Base-by-base conservation (phyloP, 495 filamentous ascomycete species). In the Penicillium turbatum region DNA sequence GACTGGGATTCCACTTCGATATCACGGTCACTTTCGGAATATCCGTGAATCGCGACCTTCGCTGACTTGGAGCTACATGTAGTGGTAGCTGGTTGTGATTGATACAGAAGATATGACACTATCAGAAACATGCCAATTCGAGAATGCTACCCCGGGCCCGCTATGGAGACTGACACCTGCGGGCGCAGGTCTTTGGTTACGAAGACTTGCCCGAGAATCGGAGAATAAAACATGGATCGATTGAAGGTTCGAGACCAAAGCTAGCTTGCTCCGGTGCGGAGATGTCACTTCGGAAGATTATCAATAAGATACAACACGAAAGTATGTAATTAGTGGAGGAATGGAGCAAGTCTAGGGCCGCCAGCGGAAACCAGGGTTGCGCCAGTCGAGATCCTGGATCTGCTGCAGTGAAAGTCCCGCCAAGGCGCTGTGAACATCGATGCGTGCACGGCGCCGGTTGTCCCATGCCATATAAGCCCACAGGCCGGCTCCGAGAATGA, bases 321-420 rank as follows among this genome's bases (percentile, higher is more conserved):
- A 15, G n/a, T n/a, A n/a, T n/a, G n/a, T n/a, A n/a, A n/a, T n/a
- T 13, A 21, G 37, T 48, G 37, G 34, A n/a, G 21, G 17, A 12
- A 3, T 0, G 24, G 5, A 37, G 6, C 29, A 26, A 15, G 4
- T 11, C 66, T 64, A 85, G 54, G 75, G 79, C 62, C 68, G 76
- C 85, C 76, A 85, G 59, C 72, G 77, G 66, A 86, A 89, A n/a
- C 69, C 82, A 6, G 87, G 87, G 61, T 90, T 84, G 53, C 74
- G 77, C 84, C 85, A 90, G 59, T 89, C 87, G 24, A 89, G 59
- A 60, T 86, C 82, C 66, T 86, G 77, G 12, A 88, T 69, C 70
- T 86, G 68, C 55, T 69, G 55, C 64, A 73, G 64, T 27, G 73
- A 76, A 64, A 86, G 51, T 0, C 80, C 83, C 2, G 72, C 72